Evolutionary conservation across 148 eudicot genomes (phyloP).

Genomic region (Amaranthus cruentus): DNA sequence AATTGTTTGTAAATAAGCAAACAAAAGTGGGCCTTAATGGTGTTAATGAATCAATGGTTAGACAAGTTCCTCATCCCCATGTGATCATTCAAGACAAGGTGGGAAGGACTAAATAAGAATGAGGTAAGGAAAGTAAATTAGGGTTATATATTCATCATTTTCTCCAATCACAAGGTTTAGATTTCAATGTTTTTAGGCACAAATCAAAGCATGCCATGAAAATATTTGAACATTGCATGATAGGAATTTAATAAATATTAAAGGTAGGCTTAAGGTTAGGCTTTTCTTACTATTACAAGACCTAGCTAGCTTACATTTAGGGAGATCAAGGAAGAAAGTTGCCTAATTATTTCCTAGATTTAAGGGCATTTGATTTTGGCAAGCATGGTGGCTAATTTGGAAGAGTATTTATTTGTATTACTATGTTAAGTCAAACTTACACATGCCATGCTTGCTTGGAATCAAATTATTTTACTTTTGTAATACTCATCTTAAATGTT

Average conservation of each 20-base stretch:
- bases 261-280: background rate
- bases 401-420: background rate
- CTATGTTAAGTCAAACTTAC: conserved; percentile 22
- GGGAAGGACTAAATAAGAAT: background rate
- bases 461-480: no score
- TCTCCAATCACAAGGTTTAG: conserved; percentile 10
- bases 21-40: conserved; percentile 48
- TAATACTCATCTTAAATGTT: no score
- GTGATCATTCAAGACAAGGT: conserved; percentile 37
- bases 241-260: no score
- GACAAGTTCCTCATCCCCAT: conserved; percentile 24
- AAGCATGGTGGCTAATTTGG: conserved; percentile 7
- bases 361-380: conserved; percentile 28
- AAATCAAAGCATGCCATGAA: background rate
- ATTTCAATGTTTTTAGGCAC: background rate
- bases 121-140: background rate
- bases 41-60: conserved; percentile 34
- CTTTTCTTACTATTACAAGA: conserved; percentile 10
- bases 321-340: conserved; percentile 14
- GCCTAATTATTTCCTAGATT: conserved; percentile 20
- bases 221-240: conserved; percentile 19
- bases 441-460: conserved; percentile 25
- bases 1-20: conserved; percentile 41
- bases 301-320: background rate
- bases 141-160: background rate